Percentiles rank a stretch among this genome's conserved stretches.
phyloP scores from a whole-genome alignment of 2,329 filamentous ascomycete genomes.

The Diplocarpon mali region DNA sequence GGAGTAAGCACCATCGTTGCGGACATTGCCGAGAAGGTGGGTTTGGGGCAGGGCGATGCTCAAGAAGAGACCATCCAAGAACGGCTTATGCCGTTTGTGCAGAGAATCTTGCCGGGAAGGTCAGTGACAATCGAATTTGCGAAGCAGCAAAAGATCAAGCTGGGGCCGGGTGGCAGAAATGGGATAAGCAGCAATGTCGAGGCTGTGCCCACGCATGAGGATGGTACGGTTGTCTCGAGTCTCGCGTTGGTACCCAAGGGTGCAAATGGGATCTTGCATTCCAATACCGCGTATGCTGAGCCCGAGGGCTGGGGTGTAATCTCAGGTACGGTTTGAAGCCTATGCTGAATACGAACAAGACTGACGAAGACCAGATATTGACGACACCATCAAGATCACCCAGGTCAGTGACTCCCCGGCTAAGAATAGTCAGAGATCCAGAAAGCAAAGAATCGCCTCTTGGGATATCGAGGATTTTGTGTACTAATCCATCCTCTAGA shows the following conservation, averaged over 20 bases:
- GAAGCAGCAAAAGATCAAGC: conserved; percentile 33
- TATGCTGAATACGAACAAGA: not conserved
- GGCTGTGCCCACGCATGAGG: conserved; percentile 35
- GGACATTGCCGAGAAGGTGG: conserved; percentile 58
- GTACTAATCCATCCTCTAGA: conserved; percentile 28
- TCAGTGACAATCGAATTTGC: conserved; percentile 54
- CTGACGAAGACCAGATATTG: conserved; percentile 53
- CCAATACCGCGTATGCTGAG: conserved; percentile 64
- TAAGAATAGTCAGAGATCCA: too few species aligned
- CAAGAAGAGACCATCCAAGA: conserved; percentile 50
- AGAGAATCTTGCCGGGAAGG: conserved; percentile 61
- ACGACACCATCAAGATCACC: conserved; percentile 92
- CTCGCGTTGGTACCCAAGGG: conserved; percentile 39
- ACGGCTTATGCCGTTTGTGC: conserved; percentile 67
- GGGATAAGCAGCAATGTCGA: conserved; percentile 60
- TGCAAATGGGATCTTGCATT: conserved; percentile 43
- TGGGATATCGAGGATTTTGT: too few species aligned
- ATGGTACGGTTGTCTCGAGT: conserved; percentile 37
- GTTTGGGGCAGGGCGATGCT: conserved; percentile 47
- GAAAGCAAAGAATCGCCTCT: too few species aligned
- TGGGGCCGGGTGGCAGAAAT: conserved; percentile 61
- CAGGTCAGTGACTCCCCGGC: conserved; percentile 26
- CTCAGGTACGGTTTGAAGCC: conserved; percentile 43
- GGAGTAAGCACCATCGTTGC: conserved; percentile 58
- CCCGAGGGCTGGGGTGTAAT: conserved; percentile 76